phyloP scores from a whole-genome alignment of 352 stramenopile genomes.

The Phytopythium boreale region DNA sequence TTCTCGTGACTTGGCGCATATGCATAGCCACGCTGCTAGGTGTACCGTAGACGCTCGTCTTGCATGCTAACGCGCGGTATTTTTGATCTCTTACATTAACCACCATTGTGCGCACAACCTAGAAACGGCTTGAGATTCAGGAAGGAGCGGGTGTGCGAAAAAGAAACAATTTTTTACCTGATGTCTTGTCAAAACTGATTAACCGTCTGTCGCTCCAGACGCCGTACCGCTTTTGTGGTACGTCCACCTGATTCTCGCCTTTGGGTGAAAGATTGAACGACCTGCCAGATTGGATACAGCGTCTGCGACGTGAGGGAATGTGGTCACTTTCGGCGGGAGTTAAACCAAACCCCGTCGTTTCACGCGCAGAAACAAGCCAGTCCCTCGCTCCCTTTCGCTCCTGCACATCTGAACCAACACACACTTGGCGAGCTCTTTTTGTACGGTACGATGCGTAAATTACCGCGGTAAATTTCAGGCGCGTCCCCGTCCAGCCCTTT shows the following conservation, averaged over 20 bases:
- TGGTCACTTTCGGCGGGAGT: not conserved
- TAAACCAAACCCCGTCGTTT: not conserved
- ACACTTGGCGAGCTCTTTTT: not conserved
- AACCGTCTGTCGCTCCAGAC: not conserved
- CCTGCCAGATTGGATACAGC: not conserved
- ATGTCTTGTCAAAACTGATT: not conserved
- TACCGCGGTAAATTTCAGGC: not conserved
- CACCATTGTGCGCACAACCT: not conserved
- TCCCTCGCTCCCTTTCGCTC: slow-evolving; percentile 2
- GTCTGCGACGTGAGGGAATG: slow-evolving; percentile 4
- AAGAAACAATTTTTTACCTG: not conserved
- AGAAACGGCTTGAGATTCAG: not conserved
- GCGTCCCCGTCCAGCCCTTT: slow-evolving; percentile 4
- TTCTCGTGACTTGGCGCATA: not conserved
- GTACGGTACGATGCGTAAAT: not conserved
- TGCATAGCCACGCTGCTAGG: not conserved
- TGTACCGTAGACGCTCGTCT: not conserved
- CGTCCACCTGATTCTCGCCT: not conserved
- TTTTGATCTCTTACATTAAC: no score
- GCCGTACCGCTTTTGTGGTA: not conserved
- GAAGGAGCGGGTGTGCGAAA: not conserved
- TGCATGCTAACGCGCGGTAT: not conserved
- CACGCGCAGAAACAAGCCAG: slow-evolving; percentile 7
- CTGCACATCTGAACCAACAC: not conserved
- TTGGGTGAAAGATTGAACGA: not conserved